These are phyloP conservation scores for Ashbya aceris DNA, from an alignment of 1,139 yeast species.

Conservation along the genomic window DNA sequence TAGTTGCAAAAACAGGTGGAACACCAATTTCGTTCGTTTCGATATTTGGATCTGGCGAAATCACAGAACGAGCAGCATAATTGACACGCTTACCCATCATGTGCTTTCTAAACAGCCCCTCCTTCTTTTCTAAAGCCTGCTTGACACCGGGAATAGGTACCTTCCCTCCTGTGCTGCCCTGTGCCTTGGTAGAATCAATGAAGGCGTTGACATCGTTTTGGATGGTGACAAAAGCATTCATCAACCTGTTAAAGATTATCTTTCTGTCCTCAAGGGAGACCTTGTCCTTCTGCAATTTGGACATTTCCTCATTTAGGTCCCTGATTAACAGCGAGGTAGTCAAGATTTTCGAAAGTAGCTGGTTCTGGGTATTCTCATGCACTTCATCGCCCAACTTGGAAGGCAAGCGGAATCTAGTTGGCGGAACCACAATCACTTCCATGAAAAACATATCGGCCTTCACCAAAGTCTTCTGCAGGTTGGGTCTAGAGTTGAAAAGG, in stretches of 20 bases:
- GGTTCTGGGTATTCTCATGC: conserved; percentile 92
- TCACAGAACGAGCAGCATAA: conserved; percentile 97
- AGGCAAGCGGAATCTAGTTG: conserved; percentile 93
- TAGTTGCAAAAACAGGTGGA: conserved; percentile 95
- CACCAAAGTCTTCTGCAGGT: conserved; percentile 37
- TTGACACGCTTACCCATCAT: conserved; percentile 99
- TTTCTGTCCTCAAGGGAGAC: conserved; percentile 62
- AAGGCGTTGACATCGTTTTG: conserved; percentile 95
- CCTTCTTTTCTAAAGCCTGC: conserved; percentile 97
- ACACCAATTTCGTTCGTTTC: conserved; percentile 98
- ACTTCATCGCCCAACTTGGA: conserved; percentile 95
- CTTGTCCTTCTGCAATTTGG: conserved; percentile 52
- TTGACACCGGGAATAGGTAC: conserved; percentile 89
- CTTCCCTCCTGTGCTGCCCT: conserved; percentile 52
- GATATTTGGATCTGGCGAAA: conserved; percentile 96
- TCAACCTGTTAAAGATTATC: conserved; percentile 73
- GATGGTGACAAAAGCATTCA: conserved; percentile 89
- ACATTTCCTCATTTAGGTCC: conserved; percentile 76
- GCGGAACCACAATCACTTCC: conserved; percentile 84
- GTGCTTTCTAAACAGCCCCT: conserved; percentile 95
- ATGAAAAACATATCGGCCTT: conserved; percentile 86
- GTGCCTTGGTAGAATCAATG: conserved; percentile 86
- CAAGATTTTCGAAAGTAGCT: conserved; percentile 68
- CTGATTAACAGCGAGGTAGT: conserved; percentile 75
- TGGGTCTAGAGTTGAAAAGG: conserved; percentile 74